Evolutionary conservation across 495 filamentous ascomycete species (phyloP), one percentile per base, ranked within the genome.

Genomic region (Darksidea phi): DNA sequence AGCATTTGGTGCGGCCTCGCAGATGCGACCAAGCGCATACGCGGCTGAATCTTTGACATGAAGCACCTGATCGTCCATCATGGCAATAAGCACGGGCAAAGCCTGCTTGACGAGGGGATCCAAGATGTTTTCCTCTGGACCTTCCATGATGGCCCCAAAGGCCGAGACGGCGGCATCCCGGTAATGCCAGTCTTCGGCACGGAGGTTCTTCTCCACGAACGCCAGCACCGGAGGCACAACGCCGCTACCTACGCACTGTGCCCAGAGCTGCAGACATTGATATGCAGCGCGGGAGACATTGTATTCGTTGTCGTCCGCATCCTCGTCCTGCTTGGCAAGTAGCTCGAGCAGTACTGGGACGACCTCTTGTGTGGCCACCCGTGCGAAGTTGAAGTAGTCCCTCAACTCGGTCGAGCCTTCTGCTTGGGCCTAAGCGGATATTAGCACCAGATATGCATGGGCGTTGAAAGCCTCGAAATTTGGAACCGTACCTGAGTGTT

Each of bases 111-210:
- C 88, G 54, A 97, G 82, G 34, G 91, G 91, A 62, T 94, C 90
- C 54, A 98, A 77, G 41, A 89, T 77, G 72, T 86, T 88, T 71
- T 92, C 88, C 41, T 97, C 92, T 0, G 94, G 94, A 20, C 94
- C 94, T 70, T 97, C 94, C 94, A 98, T 97, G 63, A 98, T 97
- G 48, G 91, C 94, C 57, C 94, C 95, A 66, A 98, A 97, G n/a
- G 94, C 91, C 53, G 94, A 95, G 11, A 97, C 93, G 10, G 94
- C 92, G 28, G 94, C 94, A 78, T 98, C 94, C 32, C 94, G 84
- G 59, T 83, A 80, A 70, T 91, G 90, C 94, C 94, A 98, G 71
- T 96, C 89, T 53, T 94, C 90, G 57, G 81, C 80, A 41, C 91
- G 88, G 53, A 97, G 84, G 77, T 97, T 91, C 64, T 82, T 79